Conservation (phyloP, 345 rosid species). For the Triadica sebifera region DNA sequence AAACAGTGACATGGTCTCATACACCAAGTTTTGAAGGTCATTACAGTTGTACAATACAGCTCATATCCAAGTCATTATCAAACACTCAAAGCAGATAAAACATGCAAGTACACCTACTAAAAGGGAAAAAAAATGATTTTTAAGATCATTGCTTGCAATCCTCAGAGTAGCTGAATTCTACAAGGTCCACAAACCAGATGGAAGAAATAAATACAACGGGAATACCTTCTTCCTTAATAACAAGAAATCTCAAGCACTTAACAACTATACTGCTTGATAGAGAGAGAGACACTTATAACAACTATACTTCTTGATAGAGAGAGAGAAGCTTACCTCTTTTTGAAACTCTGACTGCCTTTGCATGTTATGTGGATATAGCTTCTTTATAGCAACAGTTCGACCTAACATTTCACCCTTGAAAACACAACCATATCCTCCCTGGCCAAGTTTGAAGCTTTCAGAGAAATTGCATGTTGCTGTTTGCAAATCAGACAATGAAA, state of each 20-base stretch:
- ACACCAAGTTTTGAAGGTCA: background rate
- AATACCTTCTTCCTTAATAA: background rate
- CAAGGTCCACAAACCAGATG: background rate
- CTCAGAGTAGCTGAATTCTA: background rate
- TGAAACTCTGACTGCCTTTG: constrained; percentile 67
- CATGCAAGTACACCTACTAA: background rate
- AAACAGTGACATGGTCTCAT: background rate
- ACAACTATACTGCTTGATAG: background rate
- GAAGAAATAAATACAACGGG: background rate
- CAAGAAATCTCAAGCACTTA: background rate
- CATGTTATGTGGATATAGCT: constrained; percentile 55
- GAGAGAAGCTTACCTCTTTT: constrained; percentile 49
- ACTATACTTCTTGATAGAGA: background rate
- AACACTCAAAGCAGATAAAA: background rate
- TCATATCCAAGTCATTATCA: background rate
- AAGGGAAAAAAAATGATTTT: background rate
- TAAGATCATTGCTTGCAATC: background rate
- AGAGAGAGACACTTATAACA: background rate
- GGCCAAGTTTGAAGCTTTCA: constrained; percentile 70
- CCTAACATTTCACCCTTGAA: constrained; percentile 86
- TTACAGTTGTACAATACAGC: background rate
- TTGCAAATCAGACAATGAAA: constrained; percentile 53
- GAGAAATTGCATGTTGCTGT: constrained; percentile 70
- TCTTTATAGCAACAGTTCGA: constrained; percentile 71
- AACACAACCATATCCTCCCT: constrained; percentile 62